Conservation (phyloP, 2,329 filamentous ascomycete species). For the Fusarium sp. region DNA sequence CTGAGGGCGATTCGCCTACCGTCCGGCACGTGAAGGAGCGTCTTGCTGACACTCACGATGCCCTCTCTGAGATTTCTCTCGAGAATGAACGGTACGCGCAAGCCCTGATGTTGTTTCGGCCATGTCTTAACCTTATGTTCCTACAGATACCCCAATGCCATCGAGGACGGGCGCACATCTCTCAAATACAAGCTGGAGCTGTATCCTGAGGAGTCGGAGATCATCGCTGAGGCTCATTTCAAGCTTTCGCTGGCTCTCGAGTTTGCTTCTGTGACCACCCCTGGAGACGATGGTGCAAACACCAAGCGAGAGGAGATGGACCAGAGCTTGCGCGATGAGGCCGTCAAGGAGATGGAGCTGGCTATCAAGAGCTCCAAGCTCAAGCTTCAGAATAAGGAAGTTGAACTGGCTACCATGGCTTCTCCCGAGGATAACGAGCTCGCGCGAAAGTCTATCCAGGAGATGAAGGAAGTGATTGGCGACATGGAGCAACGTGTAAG, state of each 20-base stretch:
- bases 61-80: slow-evolving; percentile 95
- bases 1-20: slow-evolving; percentile 54
- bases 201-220: slow-evolving; percentile 81
- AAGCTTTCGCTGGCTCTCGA: slow-evolving; percentile 95
- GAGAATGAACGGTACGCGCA: slow-evolving; percentile 82
- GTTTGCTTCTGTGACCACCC: slow-evolving; percentile 82
- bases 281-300: slow-evolving; percentile 60
- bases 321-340: slow-evolving; percentile 76
- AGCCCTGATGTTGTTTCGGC: not conserved
- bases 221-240: slow-evolving; percentile 94
- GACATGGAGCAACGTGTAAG: slow-evolving; percentile 82
- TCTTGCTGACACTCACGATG: slow-evolving; percentile 90
- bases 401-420: slow-evolving; percentile 70
- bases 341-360: slow-evolving; percentile 75
- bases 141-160: slow-evolving; percentile 80
- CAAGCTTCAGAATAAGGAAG: slow-evolving; percentile 76
- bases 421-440: slow-evolving; percentile 75
- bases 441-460: slow-evolving; percentile 70
- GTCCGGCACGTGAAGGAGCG: slow-evolving; percentile 79
- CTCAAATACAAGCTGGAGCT: slow-evolving; percentile 83
- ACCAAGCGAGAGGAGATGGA: slow-evolving; percentile 67
- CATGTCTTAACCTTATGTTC: slow-evolving; percentile 15
- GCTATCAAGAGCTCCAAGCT: slow-evolving; percentile 78
- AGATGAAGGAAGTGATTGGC: slow-evolving; percentile 80
- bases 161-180: slow-evolving; percentile 81